phyloP scores from a whole-genome alignment of 1,284 basidiomycete species.

The Leucoagaricus sp. region DNA sequence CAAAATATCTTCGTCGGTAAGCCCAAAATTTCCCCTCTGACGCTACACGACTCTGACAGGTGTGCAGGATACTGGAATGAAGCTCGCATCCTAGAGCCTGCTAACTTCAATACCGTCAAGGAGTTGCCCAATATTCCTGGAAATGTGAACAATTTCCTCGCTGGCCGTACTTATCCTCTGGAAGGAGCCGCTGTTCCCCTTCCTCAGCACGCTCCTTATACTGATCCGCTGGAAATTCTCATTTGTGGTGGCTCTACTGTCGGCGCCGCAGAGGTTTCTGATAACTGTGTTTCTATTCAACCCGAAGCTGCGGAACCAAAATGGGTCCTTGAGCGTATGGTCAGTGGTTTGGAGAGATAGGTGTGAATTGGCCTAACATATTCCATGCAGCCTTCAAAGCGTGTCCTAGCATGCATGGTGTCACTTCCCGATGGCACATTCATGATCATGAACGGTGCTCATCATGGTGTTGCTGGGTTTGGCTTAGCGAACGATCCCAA shows the following conservation, averaged over 20 bases:
- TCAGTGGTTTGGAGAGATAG: conserved; percentile 28
- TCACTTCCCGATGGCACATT: conserved; percentile 73
- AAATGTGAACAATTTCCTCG: conserved; percentile 71
- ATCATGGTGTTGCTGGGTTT: conserved; percentile 72
- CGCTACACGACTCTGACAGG: background rate
- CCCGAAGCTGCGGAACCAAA: conserved; percentile 59
- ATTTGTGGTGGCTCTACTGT: conserved; percentile 77
- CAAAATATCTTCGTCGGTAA: conserved; percentile 65
- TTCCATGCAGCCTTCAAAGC: conserved; percentile 59
- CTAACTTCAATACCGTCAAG: conserved; percentile 59
- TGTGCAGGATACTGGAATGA: conserved; percentile 74
- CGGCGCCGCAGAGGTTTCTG: conserved; percentile 54
- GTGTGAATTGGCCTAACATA: background rate
- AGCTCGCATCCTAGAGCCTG: conserved; percentile 71
- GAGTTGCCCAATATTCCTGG: conserved; percentile 73
- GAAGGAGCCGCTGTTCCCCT: conserved; percentile 71
- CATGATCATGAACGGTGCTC: conserved; percentile 71
- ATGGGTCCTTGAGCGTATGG: conserved; percentile 77
- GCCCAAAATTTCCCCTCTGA: conserved; percentile 19
- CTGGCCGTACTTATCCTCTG: conserved; percentile 77
- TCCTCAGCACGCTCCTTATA: conserved; percentile 70
- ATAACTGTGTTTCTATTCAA: conserved; percentile 68
- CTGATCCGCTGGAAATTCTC: conserved; percentile 65
- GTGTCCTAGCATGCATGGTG: conserved; percentile 76
- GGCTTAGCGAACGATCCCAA: conserved; percentile 69